Evolutionary conservation across 257 asterid genomes (phyloP).

Genomic region (Knoxia roxburghii): DNA sequence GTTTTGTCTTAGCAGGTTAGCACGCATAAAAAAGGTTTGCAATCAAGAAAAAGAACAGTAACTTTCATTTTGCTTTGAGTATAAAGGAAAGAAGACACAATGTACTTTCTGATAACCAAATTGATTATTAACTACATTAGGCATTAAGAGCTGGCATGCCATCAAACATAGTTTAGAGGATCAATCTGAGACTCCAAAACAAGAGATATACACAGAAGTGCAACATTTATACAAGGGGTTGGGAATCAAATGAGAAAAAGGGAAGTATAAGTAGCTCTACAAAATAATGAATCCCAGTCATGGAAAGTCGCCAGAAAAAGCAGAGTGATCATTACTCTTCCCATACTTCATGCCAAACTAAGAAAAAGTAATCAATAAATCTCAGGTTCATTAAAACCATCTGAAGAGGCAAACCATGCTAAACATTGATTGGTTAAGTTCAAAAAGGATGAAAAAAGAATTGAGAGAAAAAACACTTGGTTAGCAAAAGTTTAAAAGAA

Average conservation of each 20-base stretch:
- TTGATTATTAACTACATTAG: not conserved
- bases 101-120: not conserved
- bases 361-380: not conserved
- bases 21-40: not conserved
- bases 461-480: slow-evolving; percentile 14
- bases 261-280: not conserved
- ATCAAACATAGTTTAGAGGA: not conserved
- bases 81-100: not conserved
- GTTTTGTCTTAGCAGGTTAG: not conserved
- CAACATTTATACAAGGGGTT: not conserved
- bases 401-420: not conserved
- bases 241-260: not conserved
- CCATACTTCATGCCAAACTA: not conserved
- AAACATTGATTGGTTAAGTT: not conserved
- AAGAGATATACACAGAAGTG: not conserved
- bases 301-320: no score
- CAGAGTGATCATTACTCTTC: not conserved
- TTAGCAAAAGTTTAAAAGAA: slow-evolving; percentile 16
- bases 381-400: not conserved
- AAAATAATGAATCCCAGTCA: not conserved
- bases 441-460: slow-evolving; percentile 19
- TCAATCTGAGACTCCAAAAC: not conserved
- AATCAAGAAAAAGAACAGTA: no score
- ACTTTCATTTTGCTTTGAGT: not conserved
- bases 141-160: not conserved